phyloP scores from a whole-genome alignment of 2,329 filamentous ascomycete species.

The Aspergillus costaricaensis region DNA sequence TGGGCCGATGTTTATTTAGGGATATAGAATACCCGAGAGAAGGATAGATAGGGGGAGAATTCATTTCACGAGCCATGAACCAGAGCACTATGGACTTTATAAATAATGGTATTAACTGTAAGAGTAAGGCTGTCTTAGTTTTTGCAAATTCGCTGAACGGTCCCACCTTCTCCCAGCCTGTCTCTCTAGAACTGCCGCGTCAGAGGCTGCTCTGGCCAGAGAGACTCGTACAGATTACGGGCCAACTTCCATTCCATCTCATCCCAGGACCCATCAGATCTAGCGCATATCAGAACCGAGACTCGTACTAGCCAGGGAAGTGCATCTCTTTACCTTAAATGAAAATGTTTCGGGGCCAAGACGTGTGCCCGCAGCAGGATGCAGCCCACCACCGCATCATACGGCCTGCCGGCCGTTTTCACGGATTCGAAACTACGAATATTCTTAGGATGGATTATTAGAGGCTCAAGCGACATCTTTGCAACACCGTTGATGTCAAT shows the following conservation, averaged over 20 bases:
- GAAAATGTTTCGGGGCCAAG: conserved; percentile 17
- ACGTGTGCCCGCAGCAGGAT: conserved; percentile 21
- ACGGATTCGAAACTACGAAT: background rate
- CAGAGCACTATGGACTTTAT: too few relatives aligned
- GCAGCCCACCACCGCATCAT: conserved; percentile 22
- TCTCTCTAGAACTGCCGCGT: background rate
- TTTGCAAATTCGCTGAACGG: too few relatives aligned
- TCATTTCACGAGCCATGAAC: too few relatives aligned
- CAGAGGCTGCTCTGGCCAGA: background rate
- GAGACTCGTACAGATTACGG: background rate
- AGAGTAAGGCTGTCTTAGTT: too few relatives aligned
- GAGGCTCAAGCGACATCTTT: conserved; percentile 8
- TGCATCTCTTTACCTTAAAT: background rate
- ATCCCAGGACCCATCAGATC: conserved; percentile 5
- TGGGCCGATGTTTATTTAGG: too few relatives aligned
- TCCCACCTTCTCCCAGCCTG: background rate
- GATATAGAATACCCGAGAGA: too few relatives aligned
- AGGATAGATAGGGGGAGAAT: too few relatives aligned
- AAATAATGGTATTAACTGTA: too few relatives aligned
- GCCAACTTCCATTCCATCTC: background rate
- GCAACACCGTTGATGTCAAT: conserved; percentile 17
- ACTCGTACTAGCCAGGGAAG: background rate
- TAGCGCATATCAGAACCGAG: background rate
- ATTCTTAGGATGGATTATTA: conserved; percentile 1
- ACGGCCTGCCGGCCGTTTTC: conserved; percentile 21